Evolutionary conservation across 148 eudicot species (phyloP), one percentile per base, ranked within the genome.

Genomic region (Polygonum aviculare): DNA sequence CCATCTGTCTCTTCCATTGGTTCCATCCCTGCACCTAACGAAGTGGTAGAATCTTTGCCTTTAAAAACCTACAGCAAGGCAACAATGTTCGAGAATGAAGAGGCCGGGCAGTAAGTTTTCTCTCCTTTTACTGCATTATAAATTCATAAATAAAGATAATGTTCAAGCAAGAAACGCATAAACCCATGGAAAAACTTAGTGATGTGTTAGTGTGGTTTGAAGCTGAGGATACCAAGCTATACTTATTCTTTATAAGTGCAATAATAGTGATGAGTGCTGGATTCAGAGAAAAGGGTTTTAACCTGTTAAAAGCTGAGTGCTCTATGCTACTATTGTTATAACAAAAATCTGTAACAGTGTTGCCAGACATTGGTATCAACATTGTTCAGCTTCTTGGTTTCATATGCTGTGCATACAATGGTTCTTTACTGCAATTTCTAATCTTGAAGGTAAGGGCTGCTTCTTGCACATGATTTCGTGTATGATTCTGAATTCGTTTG

Each of bases 21-120:
- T 79, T 95, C 98, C 69, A 86, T 92, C 86, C 97, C 98, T 59
- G 98, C 98, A 71, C 97, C 97, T 38, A 80, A 22, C 78, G 98
- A 95, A 83, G 86, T 87, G 78, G 98, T 95, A 76, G 96, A 95
- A 60, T 83, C 96, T 65, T 79, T 95, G 82, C 98, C 98, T 77
- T 81, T 88, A 12, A 89, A 82, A 82, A 71, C 80, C 18, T 87
- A 83, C 79, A 74, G 82, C 65, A 90, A 86, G 78, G 74, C 76
- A 35, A 81, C 84, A 19, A 90, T 83, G 82, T 73, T 82, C 73
- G 77, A 81, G 73, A 71, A 62, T 36, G 97, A 90, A 62, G 98
- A 95, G 38, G 83, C 78, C 83, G 89, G 91, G 51, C 98, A 95
- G 98, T 95, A 79, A 85, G 98, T 90, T 65, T 19, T 78, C 12